Percentiles rank a stretch among this genome's conserved stretches.
These are phyloP conservation scores for Sporothrix sp. DNA, from an alignment of 2,329 filamentous ascomycete species.

Conservation along the genomic window DNA sequence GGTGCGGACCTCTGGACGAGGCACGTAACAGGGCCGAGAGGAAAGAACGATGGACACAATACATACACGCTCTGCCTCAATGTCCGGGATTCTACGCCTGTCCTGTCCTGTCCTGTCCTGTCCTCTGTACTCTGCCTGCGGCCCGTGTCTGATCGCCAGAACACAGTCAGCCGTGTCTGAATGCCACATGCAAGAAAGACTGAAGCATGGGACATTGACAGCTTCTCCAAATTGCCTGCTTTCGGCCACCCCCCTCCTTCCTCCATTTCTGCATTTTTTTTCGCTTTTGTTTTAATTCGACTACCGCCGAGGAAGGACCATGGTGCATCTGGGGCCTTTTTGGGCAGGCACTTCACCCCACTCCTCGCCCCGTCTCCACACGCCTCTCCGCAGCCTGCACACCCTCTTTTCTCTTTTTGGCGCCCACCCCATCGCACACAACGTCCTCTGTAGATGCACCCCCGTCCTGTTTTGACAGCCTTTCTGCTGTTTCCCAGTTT, in stretches of 20 bases:
- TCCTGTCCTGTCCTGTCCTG: background rate
- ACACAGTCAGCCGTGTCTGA: too few relatives aligned
- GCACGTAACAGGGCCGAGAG: background rate
- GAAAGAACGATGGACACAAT: background rate
- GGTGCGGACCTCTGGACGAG: too few relatives aligned
- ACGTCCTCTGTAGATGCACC: too few relatives aligned
- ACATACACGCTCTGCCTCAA: background rate
- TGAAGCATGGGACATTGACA: background rate
- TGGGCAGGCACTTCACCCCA: background rate
- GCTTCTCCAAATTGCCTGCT: background rate
- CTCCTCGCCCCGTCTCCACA: background rate
- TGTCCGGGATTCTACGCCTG: background rate
- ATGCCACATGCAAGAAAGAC: background rate
- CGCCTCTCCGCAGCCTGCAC: background rate
- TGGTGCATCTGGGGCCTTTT: background rate
- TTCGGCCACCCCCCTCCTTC: background rate
- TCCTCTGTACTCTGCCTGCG: too few relatives aligned
- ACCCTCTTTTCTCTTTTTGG: background rate
- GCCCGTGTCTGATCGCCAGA: too few relatives aligned
- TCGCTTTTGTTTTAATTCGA: background rate
- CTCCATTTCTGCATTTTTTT: background rate
- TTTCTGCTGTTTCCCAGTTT: too few relatives aligned
- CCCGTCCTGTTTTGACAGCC: too few relatives aligned
- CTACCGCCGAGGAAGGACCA: constrained; percentile 9
- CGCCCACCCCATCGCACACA: too few relatives aligned